A percentile compares a stretch with the other conserved stretches of the same genome.
phyloP scores from a whole-genome alignment of 805 yeast genomes.

The Ogataea nitratoaversa region DNA sequence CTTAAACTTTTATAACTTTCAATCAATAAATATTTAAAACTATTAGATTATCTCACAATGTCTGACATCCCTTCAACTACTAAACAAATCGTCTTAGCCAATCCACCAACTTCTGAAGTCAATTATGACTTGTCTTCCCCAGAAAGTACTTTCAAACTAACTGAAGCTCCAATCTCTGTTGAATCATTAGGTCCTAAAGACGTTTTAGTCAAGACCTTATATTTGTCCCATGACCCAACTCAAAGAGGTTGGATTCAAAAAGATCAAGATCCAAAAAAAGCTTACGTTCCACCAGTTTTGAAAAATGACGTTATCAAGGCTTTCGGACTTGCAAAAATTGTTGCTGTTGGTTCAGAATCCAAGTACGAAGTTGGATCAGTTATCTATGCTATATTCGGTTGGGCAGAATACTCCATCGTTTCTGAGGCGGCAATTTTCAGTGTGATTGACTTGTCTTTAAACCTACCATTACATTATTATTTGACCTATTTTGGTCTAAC shows the following conservation, averaged over 20 bases:
- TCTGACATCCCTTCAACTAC: not conserved
- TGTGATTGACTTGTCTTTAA: slow-evolving; percentile 27
- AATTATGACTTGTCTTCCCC: slow-evolving; percentile 8
- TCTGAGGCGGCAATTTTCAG: slow-evolving; percentile 24
- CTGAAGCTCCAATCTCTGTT: slow-evolving; percentile 2
- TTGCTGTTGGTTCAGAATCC: slow-evolving; percentile 39
- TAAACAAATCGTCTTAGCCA: slow-evolving; percentile 2
- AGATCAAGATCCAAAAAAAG: slow-evolving; percentile 27
- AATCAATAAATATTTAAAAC: not conserved
- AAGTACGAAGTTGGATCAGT: slow-evolving; percentile 41
- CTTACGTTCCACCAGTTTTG: slow-evolving; percentile 36
- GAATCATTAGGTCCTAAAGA: slow-evolving; percentile 15
- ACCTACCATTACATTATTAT: slow-evolving; percentile 38
- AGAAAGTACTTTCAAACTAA: slow-evolving; percentile 15
- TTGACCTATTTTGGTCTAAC: slow-evolving; percentile 52
- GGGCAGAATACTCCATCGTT: slow-evolving; percentile 46
- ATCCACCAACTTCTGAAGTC: not conserved
- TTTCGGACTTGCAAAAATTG: slow-evolving; percentile 45
- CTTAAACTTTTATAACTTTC: too few species aligned
- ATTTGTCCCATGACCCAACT: slow-evolving; percentile 58
- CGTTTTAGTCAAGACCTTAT: slow-evolving; percentile 40
- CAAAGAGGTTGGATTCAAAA: slow-evolving; percentile 54
- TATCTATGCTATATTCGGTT: slow-evolving; percentile 36
- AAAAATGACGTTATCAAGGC: slow-evolving; percentile 43
- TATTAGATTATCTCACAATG: too few species aligned